Conservation (phyloP, 768 basidiomycete genomes). For the Amanita pallidorosea region DNA sequence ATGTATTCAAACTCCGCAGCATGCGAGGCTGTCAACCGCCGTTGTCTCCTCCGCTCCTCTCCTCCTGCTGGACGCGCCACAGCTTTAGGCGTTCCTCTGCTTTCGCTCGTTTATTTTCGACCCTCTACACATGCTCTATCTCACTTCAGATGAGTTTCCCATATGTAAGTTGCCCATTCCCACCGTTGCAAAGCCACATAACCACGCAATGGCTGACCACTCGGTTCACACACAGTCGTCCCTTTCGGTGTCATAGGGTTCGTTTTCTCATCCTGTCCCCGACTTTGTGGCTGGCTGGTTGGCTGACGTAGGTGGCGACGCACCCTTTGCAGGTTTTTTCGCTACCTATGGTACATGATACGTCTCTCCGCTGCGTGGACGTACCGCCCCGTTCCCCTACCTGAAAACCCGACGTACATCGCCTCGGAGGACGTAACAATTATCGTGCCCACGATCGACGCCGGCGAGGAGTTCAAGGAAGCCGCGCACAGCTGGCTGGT, state of each 20-base stretch:
- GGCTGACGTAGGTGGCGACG: constrained; percentile 8
- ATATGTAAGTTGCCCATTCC: constrained; percentile 49
- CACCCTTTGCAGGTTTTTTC: constrained; percentile 58
- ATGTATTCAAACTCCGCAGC: background rate
- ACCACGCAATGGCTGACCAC: background rate
- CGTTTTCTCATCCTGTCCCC: constrained; percentile 11
- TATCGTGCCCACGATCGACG: constrained; percentile 93
- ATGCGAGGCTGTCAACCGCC: background rate
- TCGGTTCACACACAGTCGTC: constrained; percentile 41
- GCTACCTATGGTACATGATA: constrained; percentile 89
- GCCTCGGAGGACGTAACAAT: constrained; percentile 92
- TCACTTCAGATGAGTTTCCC: constrained; percentile 86
- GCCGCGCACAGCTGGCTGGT: constrained; percentile 89
- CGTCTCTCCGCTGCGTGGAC: constrained; percentile 68
- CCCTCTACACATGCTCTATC: constrained; percentile 61
- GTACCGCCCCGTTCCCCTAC: constrained; percentile 84
- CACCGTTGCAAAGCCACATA: constrained; percentile 8
- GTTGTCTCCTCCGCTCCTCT: background rate
- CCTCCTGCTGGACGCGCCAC: background rate
- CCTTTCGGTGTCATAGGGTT: constrained; percentile 87
- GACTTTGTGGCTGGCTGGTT: background rate
- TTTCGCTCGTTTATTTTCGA: constrained; percentile 14
- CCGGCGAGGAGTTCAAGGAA: constrained; percentile 92
- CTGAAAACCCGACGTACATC: constrained; percentile 83
- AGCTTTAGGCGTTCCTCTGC: background rate